Evolutionary conservation across 2,329 filamentous ascomycete species (phyloP).

Genomic region (Aspergillus ochraceus): DNA sequence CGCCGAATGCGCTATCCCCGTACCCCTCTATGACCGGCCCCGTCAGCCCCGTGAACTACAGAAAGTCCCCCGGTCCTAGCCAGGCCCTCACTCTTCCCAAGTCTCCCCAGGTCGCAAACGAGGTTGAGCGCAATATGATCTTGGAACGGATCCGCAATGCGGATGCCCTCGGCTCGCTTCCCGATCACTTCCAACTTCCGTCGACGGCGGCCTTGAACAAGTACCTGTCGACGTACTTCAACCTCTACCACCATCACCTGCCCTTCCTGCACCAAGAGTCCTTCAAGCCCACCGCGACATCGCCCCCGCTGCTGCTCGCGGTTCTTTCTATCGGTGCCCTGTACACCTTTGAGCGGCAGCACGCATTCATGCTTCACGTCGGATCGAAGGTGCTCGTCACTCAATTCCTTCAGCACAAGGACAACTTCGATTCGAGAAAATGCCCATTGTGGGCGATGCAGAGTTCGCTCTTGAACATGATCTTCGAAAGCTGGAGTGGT

Average conservation of each 20-base stretch:
- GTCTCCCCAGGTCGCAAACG: conserved; percentile 77
- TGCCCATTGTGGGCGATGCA: conserved; percentile 99
- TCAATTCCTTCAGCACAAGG: conserved; percentile 95
- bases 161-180: conserved; percentile 78
- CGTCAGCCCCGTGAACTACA: conserved; percentile 68
- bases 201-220: conserved; percentile 79
- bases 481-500: conserved; percentile 98
- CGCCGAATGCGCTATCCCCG: conserved; percentile 72
- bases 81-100: conserved; percentile 65
- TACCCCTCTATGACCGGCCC: conserved; percentile 67
- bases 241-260: conserved; percentile 92
- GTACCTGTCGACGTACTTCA: conserved; percentile 94
- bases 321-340: conserved; percentile 93
- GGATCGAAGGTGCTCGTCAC: conserved; percentile 97
- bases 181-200: conserved; percentile 87
- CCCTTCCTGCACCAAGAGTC: conserved; percentile 93
- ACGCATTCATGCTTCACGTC: conserved; percentile 95
- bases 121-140: conserved; percentile 82
- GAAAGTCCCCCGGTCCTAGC: conserved; percentile 67
- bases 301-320: conserved; percentile 80
- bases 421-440: conserved; percentile 97
- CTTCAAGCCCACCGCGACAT: conserved; percentile 76
- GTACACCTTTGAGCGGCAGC: conserved; percentile 95
- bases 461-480: conserved; percentile 94
- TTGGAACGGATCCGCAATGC: conserved; percentile 80